Evolutionary conservation across 1,284 basidiomycete species (phyloP).

Genomic region (Sphaerobolus stellatus): DNA sequence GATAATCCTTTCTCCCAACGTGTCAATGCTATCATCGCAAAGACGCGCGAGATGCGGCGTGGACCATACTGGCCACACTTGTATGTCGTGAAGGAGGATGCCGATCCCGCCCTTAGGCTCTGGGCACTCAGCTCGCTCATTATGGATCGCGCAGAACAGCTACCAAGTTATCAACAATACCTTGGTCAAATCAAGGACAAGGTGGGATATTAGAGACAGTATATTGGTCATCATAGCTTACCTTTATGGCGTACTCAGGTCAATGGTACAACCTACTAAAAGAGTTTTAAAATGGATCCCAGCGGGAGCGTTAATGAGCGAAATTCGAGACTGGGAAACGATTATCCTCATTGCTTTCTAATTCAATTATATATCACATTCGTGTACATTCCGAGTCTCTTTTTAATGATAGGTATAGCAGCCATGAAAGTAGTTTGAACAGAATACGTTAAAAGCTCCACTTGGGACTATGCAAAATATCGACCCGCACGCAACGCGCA

Average conservation of each 20-base stretch:
- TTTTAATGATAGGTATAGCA: neutral
- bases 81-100: constrained; percentile 99
- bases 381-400: neutral
- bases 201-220: constrained; percentile 35
- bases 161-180: constrained; percentile 96
- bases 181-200: constrained; percentile 76
- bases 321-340: neutral
- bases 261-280: constrained; percentile 17
- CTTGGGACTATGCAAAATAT: neutral
- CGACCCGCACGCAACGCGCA: neutral
- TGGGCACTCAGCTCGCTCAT: constrained; percentile 96
- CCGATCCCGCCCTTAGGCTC: constrained; percentile 87
- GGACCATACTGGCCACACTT: constrained; percentile 93
- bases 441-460: neutral
- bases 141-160: constrained; percentile 93
- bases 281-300: neutral
- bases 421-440: neutral
- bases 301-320: neutral
- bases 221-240: neutral
- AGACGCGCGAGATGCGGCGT: constrained; percentile 85
- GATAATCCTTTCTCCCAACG: constrained; percentile 94
- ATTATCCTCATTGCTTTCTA: neutral
- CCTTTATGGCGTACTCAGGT: constrained; percentile 11
- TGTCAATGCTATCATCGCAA: constrained; percentile 90
- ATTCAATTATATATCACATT: neutral